A percentile compares a stretch with the other conserved stretches of the same genome.
These are phyloP conservation scores for Stagonosporopsis tanaceti DNA, from an alignment of 2,329 filamentous ascomycete genomes.

Conservation along the genomic window DNA sequence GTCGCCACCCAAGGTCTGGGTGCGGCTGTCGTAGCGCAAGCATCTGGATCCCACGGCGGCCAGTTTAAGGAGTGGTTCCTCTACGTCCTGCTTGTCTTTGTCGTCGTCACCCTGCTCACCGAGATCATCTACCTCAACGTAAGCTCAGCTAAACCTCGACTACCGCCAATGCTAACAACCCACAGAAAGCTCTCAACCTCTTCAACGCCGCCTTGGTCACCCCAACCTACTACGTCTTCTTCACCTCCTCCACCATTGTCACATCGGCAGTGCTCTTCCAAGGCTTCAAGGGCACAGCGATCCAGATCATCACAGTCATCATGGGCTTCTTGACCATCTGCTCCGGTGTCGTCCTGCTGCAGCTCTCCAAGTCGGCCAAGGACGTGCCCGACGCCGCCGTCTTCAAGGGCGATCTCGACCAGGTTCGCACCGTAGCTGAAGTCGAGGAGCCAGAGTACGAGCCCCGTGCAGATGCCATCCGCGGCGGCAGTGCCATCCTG, in stretches of 20 bases:
- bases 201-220: conserved; percentile 98
- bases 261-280: conserved; percentile 91
- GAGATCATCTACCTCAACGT: conserved; percentile 97
- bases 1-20: conserved; percentile 94
- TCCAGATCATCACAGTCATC: conserved; percentile 85
- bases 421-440: conserved; percentile 93
- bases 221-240: conserved; percentile 98
- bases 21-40: conserved; percentile 87
- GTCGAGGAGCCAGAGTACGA: conserved; percentile 96
- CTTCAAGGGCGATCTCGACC: conserved; percentile 90
- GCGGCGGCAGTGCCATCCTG: conserved; percentile 87
- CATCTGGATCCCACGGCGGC: conserved; percentile 69
- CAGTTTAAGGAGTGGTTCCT: conserved; percentile 99
- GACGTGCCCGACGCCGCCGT: conserved; percentile 94
- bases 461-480: conserved; percentile 94
- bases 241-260: conserved; percentile 93
- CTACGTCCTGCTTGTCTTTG: conserved; percentile 90
- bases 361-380: conserved; percentile 97
- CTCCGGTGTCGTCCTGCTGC: conserved; percentile 86
- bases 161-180: conserved; percentile 39
- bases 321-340: conserved; percentile 95
- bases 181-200: conserved; percentile 94
- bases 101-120: conserved; percentile 84
- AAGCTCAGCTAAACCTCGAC: conserved; percentile 53
- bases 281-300: conserved; percentile 87